Evolutionary conservation across 2,329 filamentous ascomycete species (phyloP).

Genomic region (Colletotrichum viniferum): DNA sequence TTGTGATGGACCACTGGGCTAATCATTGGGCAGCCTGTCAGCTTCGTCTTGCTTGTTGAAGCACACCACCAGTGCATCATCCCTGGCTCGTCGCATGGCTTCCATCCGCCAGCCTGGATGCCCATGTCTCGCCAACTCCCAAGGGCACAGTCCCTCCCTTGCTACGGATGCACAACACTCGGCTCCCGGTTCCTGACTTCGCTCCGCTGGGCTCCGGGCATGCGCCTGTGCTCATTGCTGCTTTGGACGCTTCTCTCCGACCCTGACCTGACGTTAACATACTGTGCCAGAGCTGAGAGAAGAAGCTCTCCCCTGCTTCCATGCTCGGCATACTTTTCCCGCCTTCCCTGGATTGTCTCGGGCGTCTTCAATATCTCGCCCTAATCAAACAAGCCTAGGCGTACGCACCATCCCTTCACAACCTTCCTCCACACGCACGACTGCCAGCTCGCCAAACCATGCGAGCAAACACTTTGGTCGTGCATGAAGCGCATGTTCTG

Average conservation of each 20-base stretch:
- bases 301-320: slow-evolving; percentile 5
- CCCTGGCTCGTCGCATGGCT: slow-evolving; percentile 1
- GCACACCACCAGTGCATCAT: neutral
- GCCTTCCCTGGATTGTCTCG: slow-evolving; percentile 17
- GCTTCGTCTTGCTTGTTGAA: neutral
- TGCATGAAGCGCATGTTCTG: neutral
- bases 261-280: neutral
- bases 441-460: neutral
- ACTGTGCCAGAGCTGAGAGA: neutral
- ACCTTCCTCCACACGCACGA: neutral
- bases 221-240: neutral
- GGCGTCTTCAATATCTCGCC: slow-evolving; percentile 20
- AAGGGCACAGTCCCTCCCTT: slow-evolving; percentile 12
- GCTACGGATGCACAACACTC: neutral
- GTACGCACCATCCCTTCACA: slow-evolving; percentile 12
- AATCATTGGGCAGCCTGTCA: neutral
- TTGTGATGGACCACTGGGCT: neutral
- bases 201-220: neutral
- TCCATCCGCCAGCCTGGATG: neutral
- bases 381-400: slow-evolving; percentile 12
- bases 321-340: slow-evolving; percentile 4
- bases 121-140: neutral
- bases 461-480: neutral
- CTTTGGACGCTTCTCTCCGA: neutral
- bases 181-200: neutral